Conservation (phyloP, 306 rosid species). For the Glycyrrhiza uralensis region DNA sequence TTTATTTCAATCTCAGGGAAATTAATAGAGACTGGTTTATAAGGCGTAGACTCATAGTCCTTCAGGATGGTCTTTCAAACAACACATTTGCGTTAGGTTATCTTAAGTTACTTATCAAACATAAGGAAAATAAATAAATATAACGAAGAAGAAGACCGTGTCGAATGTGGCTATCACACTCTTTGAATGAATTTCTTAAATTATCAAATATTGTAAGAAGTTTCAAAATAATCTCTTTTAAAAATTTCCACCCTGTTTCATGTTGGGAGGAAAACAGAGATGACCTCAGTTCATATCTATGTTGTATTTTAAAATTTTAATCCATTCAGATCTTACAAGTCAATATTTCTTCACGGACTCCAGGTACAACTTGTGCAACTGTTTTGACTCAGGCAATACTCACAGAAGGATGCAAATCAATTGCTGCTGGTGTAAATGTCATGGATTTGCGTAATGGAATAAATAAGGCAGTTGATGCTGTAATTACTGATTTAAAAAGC, state of each 20-base stretch:
- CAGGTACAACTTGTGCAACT: conserved; percentile 98
- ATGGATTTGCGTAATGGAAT: conserved; percentile 92
- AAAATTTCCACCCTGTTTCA: not conserved
- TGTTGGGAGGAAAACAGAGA: not conserved
- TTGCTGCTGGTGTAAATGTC: conserved; percentile 89
- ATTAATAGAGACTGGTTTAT: not conserved
- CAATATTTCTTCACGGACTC: conserved; percentile 27
- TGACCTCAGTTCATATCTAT: not conserved
- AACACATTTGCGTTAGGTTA: not conserved
- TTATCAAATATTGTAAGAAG: not conserved
- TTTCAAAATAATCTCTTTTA: conserved; percentile 2
- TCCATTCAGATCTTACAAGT: not conserved
- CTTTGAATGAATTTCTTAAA: not conserved
- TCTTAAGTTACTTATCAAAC: not conserved
- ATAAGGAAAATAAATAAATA: not conserved
- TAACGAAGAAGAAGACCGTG: not conserved
- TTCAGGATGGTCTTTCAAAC: not conserved
- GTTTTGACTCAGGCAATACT: conserved; percentile 93
- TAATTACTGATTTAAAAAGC: conserved; percentile 72
- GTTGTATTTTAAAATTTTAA: not conserved
- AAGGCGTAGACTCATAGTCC: not conserved
- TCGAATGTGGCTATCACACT: not conserved
- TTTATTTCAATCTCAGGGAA: not conserved
- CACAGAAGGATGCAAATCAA: conserved; percentile 82
- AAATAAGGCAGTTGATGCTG: conserved; percentile 83